Evolutionary conservation across 2,329 filamentous ascomycete genomes (phyloP), one percentile per base, ranked within the genome.

Genomic region (Curvularia verruculosa): DNA sequence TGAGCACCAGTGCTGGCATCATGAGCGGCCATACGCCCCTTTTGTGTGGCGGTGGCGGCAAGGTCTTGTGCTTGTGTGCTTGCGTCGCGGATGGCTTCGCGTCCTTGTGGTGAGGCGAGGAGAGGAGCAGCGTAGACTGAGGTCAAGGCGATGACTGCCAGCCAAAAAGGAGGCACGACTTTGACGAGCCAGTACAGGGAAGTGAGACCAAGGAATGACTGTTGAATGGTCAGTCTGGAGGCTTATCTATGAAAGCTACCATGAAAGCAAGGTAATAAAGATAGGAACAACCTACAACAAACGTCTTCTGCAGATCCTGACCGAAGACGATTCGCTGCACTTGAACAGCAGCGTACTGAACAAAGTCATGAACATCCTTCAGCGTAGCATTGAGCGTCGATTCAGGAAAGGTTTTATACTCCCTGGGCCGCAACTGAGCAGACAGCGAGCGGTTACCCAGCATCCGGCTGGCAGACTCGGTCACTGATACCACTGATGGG

Each of bases 361-460:
- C 18, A 13, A 48, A 29, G 29, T 48, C 45, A 48, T 48, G 45
- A 5, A 48, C 37, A 8, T 48, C 45, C 45, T 48, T 48, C 5
- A 48, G 31, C 37, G 45, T 48, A 4, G 45, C 45, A 10, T 48
- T 48, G 31, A 48, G 45, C 6, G 45, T 48, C 31, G 45, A 8
- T 19, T 48, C 45, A 2, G 45, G 45, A 31, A 48, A 31, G 5
- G 45, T 48, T 15, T 37, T 48, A 31, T 48, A 48, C 31, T 48
- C 29, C 8, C 23, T 48, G 3, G 45, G 45, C 8, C 45, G 31
- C 15, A 48, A 13, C 10, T 29, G 45, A 48, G 45, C 19, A 21
- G 45, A 48, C 31, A 48, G 19, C 13, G 45, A 48, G 31, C 28
- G 26, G 45, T 21, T 29, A n/a, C 45, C 28, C 24, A 48, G 12